Evolutionary conservation across 2,329 filamentous ascomycete genomes (phyloP).

Genomic region (Allantophomopsis cytisporea): DNA sequence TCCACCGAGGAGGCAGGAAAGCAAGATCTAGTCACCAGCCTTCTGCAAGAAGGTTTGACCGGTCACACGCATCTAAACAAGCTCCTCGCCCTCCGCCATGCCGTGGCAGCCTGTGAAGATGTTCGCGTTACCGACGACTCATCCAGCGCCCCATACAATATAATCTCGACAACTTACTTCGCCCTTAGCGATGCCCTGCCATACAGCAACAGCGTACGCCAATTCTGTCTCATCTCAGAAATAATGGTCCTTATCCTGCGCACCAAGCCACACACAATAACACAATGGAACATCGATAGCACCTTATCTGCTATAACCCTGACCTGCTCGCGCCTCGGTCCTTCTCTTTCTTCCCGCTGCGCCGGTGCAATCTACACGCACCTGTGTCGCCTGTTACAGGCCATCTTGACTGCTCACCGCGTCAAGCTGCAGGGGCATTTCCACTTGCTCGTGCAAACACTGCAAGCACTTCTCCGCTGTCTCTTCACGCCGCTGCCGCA

Average conservation of each 20-base stretch:
- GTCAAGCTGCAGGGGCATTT: conserved; percentile 48
- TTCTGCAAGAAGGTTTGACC: background rate
- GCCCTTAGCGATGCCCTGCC: conserved; percentile 10
- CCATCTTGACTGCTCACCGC: conserved; percentile 44
- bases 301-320: conserved; percentile 17
- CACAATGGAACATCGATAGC: conserved; percentile 19
- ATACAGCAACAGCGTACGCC: conserved; percentile 10
- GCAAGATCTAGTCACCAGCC: background rate
- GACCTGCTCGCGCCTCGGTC: conserved; percentile 14
- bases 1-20: background rate
- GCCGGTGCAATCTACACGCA: conserved; percentile 14
- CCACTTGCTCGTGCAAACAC: conserved; percentile 37
- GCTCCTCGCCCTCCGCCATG: conserved; percentile 10
- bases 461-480: conserved; percentile 41
- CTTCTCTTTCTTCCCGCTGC: conserved; percentile 8
- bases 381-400: conserved; percentile 36
- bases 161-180: conserved; percentile 11
- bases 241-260: conserved; percentile 17
- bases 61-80: conserved; percentile 9
- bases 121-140: background rate
- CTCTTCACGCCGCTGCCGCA: conserved; percentile 29
- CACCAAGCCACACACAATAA: conserved; percentile 15
- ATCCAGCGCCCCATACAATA: no score
- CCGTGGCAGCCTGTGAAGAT: conserved; percentile 13
- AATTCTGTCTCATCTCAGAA: conserved; percentile 16